Base-by-base conservation (phyloP, 305 asterid genomes). In the Plantago coronopus region DNA sequence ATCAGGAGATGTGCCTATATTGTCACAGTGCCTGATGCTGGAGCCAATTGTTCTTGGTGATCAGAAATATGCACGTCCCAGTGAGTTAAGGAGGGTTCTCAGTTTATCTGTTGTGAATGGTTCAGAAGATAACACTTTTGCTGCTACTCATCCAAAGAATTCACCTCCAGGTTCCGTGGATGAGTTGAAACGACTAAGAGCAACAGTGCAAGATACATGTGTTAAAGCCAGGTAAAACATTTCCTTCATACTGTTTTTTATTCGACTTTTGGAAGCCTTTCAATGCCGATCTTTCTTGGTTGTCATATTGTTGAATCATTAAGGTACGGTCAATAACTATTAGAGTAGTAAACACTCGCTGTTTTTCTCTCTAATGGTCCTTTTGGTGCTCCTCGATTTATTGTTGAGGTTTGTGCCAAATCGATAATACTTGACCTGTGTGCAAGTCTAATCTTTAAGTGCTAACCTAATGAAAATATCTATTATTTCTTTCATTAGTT, bases 41-140 rank as follows among this genome's bases (percentile, higher is more conserved):
- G 99, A 89, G 57, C 94, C 87, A 45, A 78, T 89, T 69, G 50
- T 48, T 27, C 67, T 80, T 72, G 81, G 94, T 49, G 96, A 89
- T 57, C 80, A 65, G 51, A 83, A 79, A 65, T 31, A 21, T 54
- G 10, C 70, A 23, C 80, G 86, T 45, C 69, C 94, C 48, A 83
- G 72, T 48, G 99, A 89, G 68, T 63, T 89, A 34, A 87, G 79
- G 82, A 81, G 89, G 80, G 84, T 76, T 64, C 73, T 94, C 43
- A 85, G 90, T 34, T 31, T 64, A 64, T 71, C 96, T 61, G 85
- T 64, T 57, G 86, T 82, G 42, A 79, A 79, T 73, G 79, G 78
- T 65, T 69, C 79, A 6, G 99, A 90, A 78, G 98, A 91, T 37
- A 82, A 68, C 71, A 57, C 91, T 47, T 76, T 68, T 62, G 79